Evolutionary conservation across 1,284 basidiomycete species (phyloP), one percentile per base, ranked within the genome.

Genomic region (Ceratobasidium sp.): DNA sequence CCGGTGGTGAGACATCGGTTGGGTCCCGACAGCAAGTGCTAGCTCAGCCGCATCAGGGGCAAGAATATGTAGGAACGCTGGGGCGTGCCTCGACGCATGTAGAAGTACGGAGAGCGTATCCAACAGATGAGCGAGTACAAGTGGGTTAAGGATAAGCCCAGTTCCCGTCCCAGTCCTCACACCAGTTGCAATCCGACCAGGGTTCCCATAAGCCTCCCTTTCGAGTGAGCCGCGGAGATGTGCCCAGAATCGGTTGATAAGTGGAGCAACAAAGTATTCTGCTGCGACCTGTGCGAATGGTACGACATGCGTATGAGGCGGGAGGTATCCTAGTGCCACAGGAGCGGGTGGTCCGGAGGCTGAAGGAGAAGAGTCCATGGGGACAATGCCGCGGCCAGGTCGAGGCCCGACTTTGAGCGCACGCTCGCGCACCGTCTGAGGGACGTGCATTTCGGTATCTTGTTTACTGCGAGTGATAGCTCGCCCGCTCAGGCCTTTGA

Each of bases 241-340:
- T n/a, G 87, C 80, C 93, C 95, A 97, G 82, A 98, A 97, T 8
- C 91, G 89, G 78, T 95, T 93, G 80, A 98, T 87, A 39, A 98
- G 84, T 0, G 97, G 97, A 72, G 91, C 88, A 68, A 98, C 87
- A 82, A 97, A 98, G 81, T 83, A 90, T 79, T 95, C 93, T 0
- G 92, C 92, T 0, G 94, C 94, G 31, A 97, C 83, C 58, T 88
- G 85, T n/a, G 88, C 89, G 82, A 92, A 96, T 0, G 81, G 75
- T 7, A 81, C 78, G 8, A 80, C 78, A 0, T 49, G 86, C 29
- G 68, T 72, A 16, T 72, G 54, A 31, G 56, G n/a, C 9, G 68
- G 31, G 41, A 72, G 54, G 34, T 72, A 61, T 0, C 56, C 68
- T 6, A 72, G 56, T 19, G 41, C 56, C 37, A 29, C 37, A 11